A percentile compares a stretch with the other conserved stretches of the same genome.
Evolutionary conservation across 2,329 filamentous ascomycete genomes (phyloP).

Genomic region (Colletotrichum sp.): DNA sequence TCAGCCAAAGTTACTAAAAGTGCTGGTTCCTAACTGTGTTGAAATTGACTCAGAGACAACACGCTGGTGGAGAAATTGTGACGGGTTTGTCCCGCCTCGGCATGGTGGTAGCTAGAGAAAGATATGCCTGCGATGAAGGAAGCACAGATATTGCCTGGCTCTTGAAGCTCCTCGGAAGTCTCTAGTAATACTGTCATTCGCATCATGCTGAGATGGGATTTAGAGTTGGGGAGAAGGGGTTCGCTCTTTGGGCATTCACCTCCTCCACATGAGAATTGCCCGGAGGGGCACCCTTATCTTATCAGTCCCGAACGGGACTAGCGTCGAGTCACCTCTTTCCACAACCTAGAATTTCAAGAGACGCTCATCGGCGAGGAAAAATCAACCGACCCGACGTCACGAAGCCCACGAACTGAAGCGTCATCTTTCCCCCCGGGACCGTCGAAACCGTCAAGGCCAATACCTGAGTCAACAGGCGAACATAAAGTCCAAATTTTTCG

Average conservation of each 20-base stretch:
- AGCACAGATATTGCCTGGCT: not conserved
- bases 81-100: not conserved
- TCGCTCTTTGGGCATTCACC: conserved; percentile 7
- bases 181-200: not conserved
- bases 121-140: not conserved
- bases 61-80: not conserved
- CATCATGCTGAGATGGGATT: not conserved
- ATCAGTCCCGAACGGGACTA: conserved; percentile 39
- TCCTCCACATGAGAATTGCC: not conserved
- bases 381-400: conserved; percentile 28
- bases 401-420: conserved; percentile 19
- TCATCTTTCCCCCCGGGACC: not conserved
- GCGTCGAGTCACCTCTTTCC: conserved; percentile 43
- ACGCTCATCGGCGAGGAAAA: conserved; percentile 39
- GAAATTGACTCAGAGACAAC: not conserved
- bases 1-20: not conserved
- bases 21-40: not conserved
- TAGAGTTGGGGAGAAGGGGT: not conserved
- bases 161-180: not conserved
- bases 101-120: not conserved
- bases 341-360: conserved; percentile 41
- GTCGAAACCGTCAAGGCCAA: not conserved
- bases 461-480: not conserved
- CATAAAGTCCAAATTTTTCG: not conserved
- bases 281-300: conserved; percentile 26